phyloP scores from a whole-genome alignment of 78 protist species.

The Speleostelium caveatum region DNA sequence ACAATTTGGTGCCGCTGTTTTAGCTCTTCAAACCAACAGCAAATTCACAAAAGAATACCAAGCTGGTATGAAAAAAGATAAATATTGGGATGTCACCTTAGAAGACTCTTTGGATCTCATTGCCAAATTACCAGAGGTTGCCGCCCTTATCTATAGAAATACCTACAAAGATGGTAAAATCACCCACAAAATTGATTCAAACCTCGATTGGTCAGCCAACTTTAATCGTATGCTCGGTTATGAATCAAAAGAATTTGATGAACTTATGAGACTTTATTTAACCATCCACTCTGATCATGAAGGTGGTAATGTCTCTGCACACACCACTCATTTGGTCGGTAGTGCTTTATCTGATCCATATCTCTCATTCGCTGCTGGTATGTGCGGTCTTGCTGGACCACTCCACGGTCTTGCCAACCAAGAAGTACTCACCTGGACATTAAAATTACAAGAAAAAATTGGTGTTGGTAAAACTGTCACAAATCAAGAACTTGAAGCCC shows the following conservation, averaged over 20 bases:
- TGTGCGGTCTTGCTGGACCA: slow-evolving; percentile 98
- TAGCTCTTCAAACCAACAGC: slow-evolving; percentile 89
- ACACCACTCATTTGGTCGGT: slow-evolving; percentile 98
- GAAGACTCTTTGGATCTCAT: slow-evolving; percentile 95
- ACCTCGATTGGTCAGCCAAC: slow-evolving; percentile 94
- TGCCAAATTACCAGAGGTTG: slow-evolving; percentile 96
- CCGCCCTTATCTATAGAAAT: slow-evolving; percentile 95
- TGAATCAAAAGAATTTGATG: slow-evolving; percentile 86
- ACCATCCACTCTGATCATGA: slow-evolving; percentile 98
- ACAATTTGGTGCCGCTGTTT: slow-evolving; percentile 88
- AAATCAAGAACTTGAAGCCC: slow-evolving; percentile 85
- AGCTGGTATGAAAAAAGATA: slow-evolving; percentile 90
- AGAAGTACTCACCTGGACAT: slow-evolving; percentile 91
- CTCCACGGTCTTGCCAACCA: slow-evolving; percentile 99
- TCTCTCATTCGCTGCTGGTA: slow-evolving; percentile 94
- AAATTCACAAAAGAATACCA: slow-evolving; percentile 94
- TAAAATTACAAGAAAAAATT: slow-evolving; percentile 39
- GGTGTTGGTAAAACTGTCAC: slow-evolving; percentile 70
- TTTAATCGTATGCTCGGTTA: slow-evolving; percentile 91
- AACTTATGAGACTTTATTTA: slow-evolving; percentile 97
- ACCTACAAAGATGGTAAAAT: slow-evolving; percentile 76
- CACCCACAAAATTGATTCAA: slow-evolving; percentile 74
- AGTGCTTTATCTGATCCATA: slow-evolving; percentile 98
- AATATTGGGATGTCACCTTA: slow-evolving; percentile 94
- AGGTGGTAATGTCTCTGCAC: slow-evolving; percentile 97